phyloP scores from a whole-genome alignment of 306 rosid genomes.

The Urtica urens region DNA sequence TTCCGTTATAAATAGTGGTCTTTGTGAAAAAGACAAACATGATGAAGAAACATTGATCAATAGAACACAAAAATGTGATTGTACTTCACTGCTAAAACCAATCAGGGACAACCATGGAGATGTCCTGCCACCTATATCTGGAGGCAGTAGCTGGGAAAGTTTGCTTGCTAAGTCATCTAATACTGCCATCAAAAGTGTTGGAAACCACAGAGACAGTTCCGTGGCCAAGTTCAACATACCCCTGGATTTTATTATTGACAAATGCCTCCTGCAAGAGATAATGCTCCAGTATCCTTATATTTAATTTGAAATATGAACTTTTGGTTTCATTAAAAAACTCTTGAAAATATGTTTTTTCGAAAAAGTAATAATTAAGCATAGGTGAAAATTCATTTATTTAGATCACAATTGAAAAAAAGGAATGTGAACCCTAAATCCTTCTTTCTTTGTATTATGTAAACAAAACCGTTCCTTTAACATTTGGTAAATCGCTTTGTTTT shows the following conservation, averaged over 20 bases:
- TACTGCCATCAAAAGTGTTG: slow-evolving; percentile 19
- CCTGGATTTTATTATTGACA: slow-evolving; percentile 76
- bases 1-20: slow-evolving; percentile 22
- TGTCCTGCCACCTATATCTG: slow-evolving; percentile 28
- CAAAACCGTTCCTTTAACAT: too few species aligned
- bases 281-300: slow-evolving; percentile 82
- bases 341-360: too few species aligned
- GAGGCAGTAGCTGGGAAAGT: slow-evolving; percentile 89
- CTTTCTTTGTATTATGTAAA: not conserved
- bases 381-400: not conserved
- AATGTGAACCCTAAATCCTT: not conserved
- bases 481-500: too few species aligned
- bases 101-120: slow-evolving; percentile 23
- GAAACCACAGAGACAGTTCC: slow-evolving; percentile 25
- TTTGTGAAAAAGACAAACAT: slow-evolving; percentile 17
- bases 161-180: slow-evolving; percentile 44
- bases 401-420: not conserved
- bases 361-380: too few species aligned
- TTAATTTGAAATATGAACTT: slow-evolving; percentile 9
- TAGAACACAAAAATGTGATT: slow-evolving; percentile 13
- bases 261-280: slow-evolving; percentile 84
- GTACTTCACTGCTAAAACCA: slow-evolving; percentile 23
- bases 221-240: slow-evolving; percentile 54
- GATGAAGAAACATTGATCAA: slow-evolving; percentile 24
- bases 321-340: slow-evolving; percentile 8